A percentile compares a stretch with the other conserved stretches of the same genome.
phyloP scores from a whole-genome alignment of 306 rosid species.

The Dryas drummondii region DNA sequence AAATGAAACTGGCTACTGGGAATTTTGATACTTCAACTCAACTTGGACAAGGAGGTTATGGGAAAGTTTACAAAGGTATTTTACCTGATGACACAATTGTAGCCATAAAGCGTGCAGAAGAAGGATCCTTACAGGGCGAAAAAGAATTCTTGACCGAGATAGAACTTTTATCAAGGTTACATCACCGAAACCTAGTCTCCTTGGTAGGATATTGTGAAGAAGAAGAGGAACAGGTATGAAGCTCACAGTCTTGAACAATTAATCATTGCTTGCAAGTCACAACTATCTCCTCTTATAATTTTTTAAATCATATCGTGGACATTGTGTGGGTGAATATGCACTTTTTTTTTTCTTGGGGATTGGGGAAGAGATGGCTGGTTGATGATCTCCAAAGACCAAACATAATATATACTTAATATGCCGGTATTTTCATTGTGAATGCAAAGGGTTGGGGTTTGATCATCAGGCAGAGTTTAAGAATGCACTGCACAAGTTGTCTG shows the following conservation, averaged over 20 bases:
- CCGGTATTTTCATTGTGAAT: too few species aligned
- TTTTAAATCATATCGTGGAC: not conserved
- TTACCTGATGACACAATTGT: constrained; percentile 55
- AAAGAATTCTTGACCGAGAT: constrained; percentile 92
- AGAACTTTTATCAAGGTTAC: constrained; percentile 79
- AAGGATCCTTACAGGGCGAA: constrained; percentile 87
- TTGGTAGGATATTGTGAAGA: constrained; percentile 81
- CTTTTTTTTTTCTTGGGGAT: too few species aligned
- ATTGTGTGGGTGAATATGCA: too few species aligned
- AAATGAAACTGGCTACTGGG: constrained; percentile 65
- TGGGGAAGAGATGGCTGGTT: too few species aligned
- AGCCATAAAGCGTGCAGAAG: constrained; percentile 86
- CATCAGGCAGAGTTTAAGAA: not conserved
- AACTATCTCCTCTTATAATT: not conserved
- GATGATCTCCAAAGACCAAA: too few species aligned
- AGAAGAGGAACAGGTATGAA: constrained; percentile 67
- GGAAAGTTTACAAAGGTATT: constrained; percentile 85
- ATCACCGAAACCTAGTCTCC: constrained; percentile 84
- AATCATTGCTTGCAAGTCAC: not conserved
- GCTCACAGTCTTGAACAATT: not conserved
- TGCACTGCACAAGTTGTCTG: not conserved
- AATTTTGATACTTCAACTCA: constrained; percentile 53
- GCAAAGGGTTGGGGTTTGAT: too few species aligned
- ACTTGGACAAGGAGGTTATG: constrained; percentile 96
- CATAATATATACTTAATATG: too few species aligned